Percentiles rank a stretch among this genome's conserved stretches.
phyloP scores from a whole-genome alignment of 257 asterid genomes.

The Paraleonurus japonicus region DNA sequence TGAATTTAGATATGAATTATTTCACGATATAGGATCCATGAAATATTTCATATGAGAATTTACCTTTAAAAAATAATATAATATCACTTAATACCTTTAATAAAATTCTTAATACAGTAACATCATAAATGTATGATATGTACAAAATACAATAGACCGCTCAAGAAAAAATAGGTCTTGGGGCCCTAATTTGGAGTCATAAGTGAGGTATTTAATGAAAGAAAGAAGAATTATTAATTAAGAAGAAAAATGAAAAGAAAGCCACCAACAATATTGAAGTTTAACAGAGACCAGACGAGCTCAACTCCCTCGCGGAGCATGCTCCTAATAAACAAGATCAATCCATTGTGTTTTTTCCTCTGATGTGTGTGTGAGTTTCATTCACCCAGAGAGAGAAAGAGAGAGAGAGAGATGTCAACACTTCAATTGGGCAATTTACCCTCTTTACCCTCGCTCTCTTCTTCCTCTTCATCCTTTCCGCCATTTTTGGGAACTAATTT shows the following conservation, averaged over 20 bases:
- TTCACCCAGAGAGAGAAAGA: not conserved
- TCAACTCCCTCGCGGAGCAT: constrained; percentile 27
- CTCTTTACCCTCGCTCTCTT: constrained; percentile 19
- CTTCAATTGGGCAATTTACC: constrained; percentile 41
- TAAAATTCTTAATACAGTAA: too few relatives aligned
- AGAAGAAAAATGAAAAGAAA: too few relatives aligned
- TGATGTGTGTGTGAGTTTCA: constrained; percentile 5
- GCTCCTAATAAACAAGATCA: not conserved
- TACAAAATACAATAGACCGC: too few relatives aligned
- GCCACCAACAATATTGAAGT: not conserved
- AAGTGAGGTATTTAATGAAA: not conserved
- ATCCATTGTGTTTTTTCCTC: not conserved
- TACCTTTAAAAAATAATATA: too few relatives aligned
- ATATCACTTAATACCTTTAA: too few relatives aligned
- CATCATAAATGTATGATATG: too few relatives aligned
- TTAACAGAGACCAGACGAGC: not conserved
- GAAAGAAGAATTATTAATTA: too few relatives aligned
- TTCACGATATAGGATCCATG: too few relatives aligned
- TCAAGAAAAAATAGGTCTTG: not conserved
- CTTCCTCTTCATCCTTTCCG: constrained; percentile 31
- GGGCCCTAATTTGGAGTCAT: not conserved
- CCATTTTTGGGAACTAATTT: constrained; percentile 27
- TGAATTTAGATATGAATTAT: too few relatives aligned
- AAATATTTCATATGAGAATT: too few relatives aligned
- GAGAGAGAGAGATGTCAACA: constrained; percentile 40